Evolutionary conservation across 108 stramenopile species (phyloP), one percentile per base, ranked within the genome.

Genomic region (Nitzschia sp.): DNA sequence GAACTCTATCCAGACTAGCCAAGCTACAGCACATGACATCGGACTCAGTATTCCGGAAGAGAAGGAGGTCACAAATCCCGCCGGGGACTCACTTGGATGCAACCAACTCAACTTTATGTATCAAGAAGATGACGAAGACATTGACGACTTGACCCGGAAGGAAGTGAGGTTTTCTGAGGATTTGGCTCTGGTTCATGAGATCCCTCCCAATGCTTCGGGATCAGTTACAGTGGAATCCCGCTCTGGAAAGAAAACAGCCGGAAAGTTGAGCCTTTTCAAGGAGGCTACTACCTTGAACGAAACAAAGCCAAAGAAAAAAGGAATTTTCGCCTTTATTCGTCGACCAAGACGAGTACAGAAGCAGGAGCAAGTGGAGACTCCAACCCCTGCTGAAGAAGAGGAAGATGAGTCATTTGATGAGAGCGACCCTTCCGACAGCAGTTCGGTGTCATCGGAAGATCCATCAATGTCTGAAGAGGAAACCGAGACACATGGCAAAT

Each of bases 121-220:
- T 6, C 46, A 3, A 3, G 39, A 25, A n/a, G 34, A 58, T 22
- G n/a, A 40, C 15, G 54, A 26, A 22, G 57, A 40, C 57, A 34
- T 34, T 34, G 29, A 34, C 29, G 37, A 40, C 19, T 9, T 38
- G n/a, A 34, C 26, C 3, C 42, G 24, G 6, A 65, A 65, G 34
- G 52, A 10, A 38, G 65, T 65, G 29, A n/a, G 51, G 52, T 65
- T 65, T 24, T 65, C 65, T 2, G 65, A 65, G 34, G 51, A 65
- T 24, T 14, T 53, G 8, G 65, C 53, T 2, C 3, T 53, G 15
- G 24, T 65, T 39, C 51, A 53, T 20, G 65, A 65, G 21, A 44
- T 65, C 21, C 25, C 50, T 10, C 51, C 65, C 51, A 7, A 5
- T 7, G 5, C 11, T 22, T 41, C 41, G 38, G 62, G 57, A 6